Evolutionary conservation across 768 basidiomycete species (phyloP).

Genomic region (Coprinopsis marcescibilis): DNA sequence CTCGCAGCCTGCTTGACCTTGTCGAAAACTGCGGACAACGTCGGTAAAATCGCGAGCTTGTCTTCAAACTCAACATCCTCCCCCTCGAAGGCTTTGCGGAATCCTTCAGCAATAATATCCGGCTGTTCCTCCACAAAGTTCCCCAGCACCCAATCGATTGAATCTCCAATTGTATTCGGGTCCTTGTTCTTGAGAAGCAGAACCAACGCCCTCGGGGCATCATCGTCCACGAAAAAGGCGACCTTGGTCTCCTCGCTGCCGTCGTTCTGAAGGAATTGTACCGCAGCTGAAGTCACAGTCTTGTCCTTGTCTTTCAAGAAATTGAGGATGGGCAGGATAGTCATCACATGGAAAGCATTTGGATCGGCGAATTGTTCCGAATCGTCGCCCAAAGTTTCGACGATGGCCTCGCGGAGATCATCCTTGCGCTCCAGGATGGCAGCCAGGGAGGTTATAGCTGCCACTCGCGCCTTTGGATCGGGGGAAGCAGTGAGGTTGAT

Average conservation of each 20-base stretch:
- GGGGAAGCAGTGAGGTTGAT: neutral
- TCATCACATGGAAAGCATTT: neutral
- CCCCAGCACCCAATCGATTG: constrained; percentile 12
- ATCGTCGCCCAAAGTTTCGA: neutral
- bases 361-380: constrained; percentile 1
- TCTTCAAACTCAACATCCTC: constrained; percentile 4
- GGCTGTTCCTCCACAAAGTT: constrained; percentile 2
- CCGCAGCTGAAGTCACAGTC: neutral
- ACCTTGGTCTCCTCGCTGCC: neutral
- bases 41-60: constrained; percentile 10
- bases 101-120: constrained; percentile 5
- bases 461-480: neutral
- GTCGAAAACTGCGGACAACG: constrained; percentile 10
- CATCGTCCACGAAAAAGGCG: neutral
- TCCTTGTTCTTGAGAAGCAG: constrained; percentile 9
- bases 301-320: constrained; percentile 5
- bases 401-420: neutral
- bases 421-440: neutral
- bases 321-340: constrained; percentile 3
- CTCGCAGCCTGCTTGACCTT: constrained; percentile 5
- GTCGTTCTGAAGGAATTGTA: constrained; percentile 5
- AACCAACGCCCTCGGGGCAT: constrained; percentile 4
- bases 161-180: constrained; percentile 5
- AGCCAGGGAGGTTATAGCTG: neutral
- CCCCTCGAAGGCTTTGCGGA: constrained; percentile 7